Percentiles rank a stretch among this genome's conserved stretches.
These are phyloP conservation scores for Spergularia azorica DNA, from an alignment of 179 eudicot genomes.

Conservation along the genomic window DNA sequence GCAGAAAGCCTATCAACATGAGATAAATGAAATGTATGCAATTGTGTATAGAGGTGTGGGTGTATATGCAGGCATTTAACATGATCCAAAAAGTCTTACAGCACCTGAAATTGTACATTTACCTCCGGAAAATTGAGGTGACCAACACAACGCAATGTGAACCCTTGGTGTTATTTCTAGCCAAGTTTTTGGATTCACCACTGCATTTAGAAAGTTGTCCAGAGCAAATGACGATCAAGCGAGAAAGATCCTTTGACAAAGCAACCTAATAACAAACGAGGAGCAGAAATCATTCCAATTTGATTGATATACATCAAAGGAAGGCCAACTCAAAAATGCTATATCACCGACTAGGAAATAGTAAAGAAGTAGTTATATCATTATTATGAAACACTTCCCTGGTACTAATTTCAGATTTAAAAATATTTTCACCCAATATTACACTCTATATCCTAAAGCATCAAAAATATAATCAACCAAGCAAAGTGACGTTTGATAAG, in stretches of 20 bases:
- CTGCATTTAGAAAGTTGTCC: constrained; percentile 51
- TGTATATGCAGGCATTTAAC: not conserved
- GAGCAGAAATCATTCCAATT: constrained; percentile 1
- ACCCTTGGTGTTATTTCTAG: constrained; percentile 45
- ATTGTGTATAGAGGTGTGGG: not conserved
- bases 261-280: constrained; percentile 57
- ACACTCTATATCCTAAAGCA: not conserved
- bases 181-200: constrained; percentile 33
- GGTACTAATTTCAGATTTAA: not conserved
- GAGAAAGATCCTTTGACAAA: constrained; percentile 86
- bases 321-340: not conserved
- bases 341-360: not conserved
- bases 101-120: constrained; percentile 9
- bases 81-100: not conserved
- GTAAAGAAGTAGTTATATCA: not conserved
- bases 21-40: not conserved
- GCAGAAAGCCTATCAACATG: not conserved
- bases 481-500: not conserved
- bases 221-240: constrained; percentile 66
- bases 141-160: constrained; percentile 76
- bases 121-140: constrained; percentile 87
- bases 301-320: not conserved
- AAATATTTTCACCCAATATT: not conserved
- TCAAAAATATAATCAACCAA: not conserved
- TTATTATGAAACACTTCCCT: not conserved